phyloP scores from a whole-genome alignment of 2,329 filamentous ascomycete species.

The Sclerotinia sclerotiorum region DNA sequence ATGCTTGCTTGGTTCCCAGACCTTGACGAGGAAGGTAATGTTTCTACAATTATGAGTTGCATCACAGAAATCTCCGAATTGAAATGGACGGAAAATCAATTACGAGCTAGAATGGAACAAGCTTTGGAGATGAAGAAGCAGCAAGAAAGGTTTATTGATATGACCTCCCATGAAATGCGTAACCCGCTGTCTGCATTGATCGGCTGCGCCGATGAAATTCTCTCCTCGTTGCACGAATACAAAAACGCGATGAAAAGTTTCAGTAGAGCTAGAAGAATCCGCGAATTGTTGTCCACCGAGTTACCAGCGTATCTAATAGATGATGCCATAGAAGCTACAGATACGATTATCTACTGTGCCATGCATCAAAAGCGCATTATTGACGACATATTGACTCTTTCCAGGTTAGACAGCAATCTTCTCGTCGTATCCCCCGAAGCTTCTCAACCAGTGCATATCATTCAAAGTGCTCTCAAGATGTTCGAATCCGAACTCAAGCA shows the following conservation, averaged over 20 bases:
- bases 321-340: slow-evolving; percentile 69
- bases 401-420: slow-evolving; percentile 68
- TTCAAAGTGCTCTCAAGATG: slow-evolving; percentile 70
- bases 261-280: slow-evolving; percentile 42
- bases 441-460: slow-evolving; percentile 64
- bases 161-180: slow-evolving; percentile 69
- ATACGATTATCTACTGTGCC: slow-evolving; percentile 74
- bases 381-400: slow-evolving; percentile 61
- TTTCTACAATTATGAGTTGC: slow-evolving; percentile 74
- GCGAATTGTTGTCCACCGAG: slow-evolving; percentile 36
- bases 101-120: slow-evolving; percentile 46
- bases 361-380: slow-evolving; percentile 72
- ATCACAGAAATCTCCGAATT: slow-evolving; percentile 85
- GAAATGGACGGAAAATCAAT: slow-evolving; percentile 54
- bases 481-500: slow-evolving; percentile 73
- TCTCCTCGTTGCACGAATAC: slow-evolving; percentile 51
- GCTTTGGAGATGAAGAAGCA: slow-evolving; percentile 62
- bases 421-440: slow-evolving; percentile 68
- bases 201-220: slow-evolving; percentile 63
- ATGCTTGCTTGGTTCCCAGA: slow-evolving; percentile 52
- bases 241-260: slow-evolving; percentile 61
- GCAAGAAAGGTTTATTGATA: slow-evolving; percentile 80
- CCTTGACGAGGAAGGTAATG: slow-evolving; percentile 57
- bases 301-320: slow-evolving; percentile 50
- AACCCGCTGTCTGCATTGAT: slow-evolving; percentile 73